phyloP scores from a whole-genome alignment of 352 stramenopile genomes.

The Hyaloperonospora brassicae region DNA sequence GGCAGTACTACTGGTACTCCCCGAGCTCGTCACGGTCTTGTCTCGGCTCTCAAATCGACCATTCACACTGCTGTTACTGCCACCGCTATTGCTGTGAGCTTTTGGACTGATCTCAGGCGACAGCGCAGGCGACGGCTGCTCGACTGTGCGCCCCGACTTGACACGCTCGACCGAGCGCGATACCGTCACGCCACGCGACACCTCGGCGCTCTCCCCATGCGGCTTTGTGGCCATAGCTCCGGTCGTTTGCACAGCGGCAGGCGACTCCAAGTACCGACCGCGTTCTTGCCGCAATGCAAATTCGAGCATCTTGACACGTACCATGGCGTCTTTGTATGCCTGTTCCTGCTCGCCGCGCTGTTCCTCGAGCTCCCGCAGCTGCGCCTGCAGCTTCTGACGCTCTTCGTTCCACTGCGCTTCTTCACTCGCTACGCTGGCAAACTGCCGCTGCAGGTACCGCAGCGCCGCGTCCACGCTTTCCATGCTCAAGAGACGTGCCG shows the following conservation, averaged over 20 bases:
- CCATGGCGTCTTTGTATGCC: constrained; percentile 75
- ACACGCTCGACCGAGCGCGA: constrained; percentile 48
- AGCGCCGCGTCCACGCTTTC: constrained; percentile 81
- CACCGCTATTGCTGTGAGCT: constrained; percentile 33
- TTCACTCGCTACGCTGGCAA: constrained; percentile 71
- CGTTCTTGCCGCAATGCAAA: constrained; percentile 77
- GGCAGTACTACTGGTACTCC: constrained; percentile 1
- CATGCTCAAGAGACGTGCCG: constrained; percentile 32
- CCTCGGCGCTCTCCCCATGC: constrained; percentile 28
- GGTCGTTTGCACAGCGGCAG: constrained; percentile 50
- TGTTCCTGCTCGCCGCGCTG: constrained; percentile 73
- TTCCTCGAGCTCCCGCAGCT: constrained; percentile 70
- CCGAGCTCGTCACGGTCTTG: constrained; percentile 20
- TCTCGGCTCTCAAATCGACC: constrained; percentile 45
- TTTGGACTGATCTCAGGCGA: constrained; percentile 30
- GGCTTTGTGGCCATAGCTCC: constrained; percentile 15
- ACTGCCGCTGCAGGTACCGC: constrained; percentile 78
- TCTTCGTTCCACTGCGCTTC: constrained; percentile 73
- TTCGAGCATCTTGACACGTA: constrained; percentile 86
- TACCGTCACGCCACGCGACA: constrained; percentile 46
- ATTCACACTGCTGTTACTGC: constrained; percentile 8
- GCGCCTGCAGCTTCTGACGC: constrained; percentile 57
- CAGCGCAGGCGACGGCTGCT: constrained; percentile 32
- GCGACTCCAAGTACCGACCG: constrained; percentile 69
- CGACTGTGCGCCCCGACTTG: constrained; percentile 37